Conservation (phyloP, 2,329 filamentous ascomycete genomes). For the Sarocladium strictum region DNA sequence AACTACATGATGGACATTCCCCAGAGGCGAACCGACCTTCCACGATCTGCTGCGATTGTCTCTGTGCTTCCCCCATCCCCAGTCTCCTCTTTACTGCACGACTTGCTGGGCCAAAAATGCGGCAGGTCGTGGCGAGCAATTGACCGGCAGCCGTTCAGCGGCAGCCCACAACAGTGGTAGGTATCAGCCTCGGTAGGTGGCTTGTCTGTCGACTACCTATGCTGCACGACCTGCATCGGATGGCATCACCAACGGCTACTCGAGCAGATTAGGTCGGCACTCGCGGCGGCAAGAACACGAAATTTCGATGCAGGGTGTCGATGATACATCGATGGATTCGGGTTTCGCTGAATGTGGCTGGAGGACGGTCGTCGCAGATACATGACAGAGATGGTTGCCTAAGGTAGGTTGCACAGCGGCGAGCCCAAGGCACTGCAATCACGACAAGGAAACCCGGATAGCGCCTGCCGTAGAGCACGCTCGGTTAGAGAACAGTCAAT, state of each 20-base stretch:
- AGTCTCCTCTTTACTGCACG: too few relatives aligned
- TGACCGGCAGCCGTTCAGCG: neutral
- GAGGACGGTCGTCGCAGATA: neutral
- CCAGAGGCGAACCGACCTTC: too few relatives aligned
- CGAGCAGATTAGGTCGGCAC: neutral
- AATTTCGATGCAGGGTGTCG: neutral
- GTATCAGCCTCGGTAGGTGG: neutral
- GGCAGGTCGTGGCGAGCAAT: neutral
- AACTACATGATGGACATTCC: too few relatives aligned
- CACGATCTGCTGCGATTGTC: too few relatives aligned
- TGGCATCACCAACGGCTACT: neutral
- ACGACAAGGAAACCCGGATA: neutral
- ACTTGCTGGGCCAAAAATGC: neutral
- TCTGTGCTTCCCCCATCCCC: too few relatives aligned
- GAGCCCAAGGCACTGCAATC: too few relatives aligned
- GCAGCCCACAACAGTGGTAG: neutral
- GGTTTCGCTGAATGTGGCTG: neutral
- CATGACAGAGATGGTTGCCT: too few relatives aligned
- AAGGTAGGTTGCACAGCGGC: neutral
- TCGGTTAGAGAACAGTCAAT: neutral
- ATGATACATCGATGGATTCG: neutral
- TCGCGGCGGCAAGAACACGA: neutral
- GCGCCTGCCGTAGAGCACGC: neutral
- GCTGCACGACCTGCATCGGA: neutral
- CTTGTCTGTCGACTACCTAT: neutral